These are phyloP conservation scores for Grosmannia huntii DNA, from an alignment of 2,329 filamentous ascomycete genomes.

Conservation along the genomic window DNA sequence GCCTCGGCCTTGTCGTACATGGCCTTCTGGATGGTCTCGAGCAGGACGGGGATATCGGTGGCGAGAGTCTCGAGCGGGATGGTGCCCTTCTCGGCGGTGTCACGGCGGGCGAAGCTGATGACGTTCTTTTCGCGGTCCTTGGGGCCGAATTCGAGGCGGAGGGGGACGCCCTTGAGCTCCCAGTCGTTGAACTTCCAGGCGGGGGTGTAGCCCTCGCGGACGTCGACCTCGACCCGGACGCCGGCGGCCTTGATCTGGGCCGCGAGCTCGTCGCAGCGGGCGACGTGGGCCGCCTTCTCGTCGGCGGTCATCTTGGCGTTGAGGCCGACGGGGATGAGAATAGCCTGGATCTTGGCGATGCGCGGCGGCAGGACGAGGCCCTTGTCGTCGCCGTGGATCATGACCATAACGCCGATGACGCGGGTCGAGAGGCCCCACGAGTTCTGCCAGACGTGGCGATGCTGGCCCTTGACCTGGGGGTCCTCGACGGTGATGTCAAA, in stretches of 20 bases:
- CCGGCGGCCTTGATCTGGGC: constrained; percentile 56
- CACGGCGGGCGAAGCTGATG: constrained; percentile 75
- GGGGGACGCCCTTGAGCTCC: constrained; percentile 90
- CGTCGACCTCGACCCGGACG: constrained; percentile 69
- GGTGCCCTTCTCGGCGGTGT: constrained; percentile 71
- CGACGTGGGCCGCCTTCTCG: constrained; percentile 62
- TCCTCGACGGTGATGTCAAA: constrained; percentile 97
- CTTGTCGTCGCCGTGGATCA: constrained; percentile 94
- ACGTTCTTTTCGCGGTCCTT: constrained; percentile 82
- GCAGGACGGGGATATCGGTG: constrained; percentile 62
- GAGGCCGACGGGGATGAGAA: constrained; percentile 86
- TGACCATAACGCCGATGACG: constrained; percentile 96
- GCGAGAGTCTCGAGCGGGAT: constrained; percentile 63
- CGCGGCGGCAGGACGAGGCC: constrained; percentile 87
- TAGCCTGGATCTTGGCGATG: constrained; percentile 72
- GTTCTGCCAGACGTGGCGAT: constrained; percentile 93
- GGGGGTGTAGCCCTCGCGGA: constrained; percentile 82
- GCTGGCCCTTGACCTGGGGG: constrained; percentile 64
- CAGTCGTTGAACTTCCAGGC: constrained; percentile 99
- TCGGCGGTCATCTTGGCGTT: constrained; percentile 77
- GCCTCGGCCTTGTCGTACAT: constrained; percentile 66
- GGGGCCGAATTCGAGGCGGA: constrained; percentile 90
- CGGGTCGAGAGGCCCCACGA: constrained; percentile 97
- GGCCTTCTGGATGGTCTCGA: constrained; percentile 82
- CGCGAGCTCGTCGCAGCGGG: constrained; percentile 60